phyloP scores from a whole-genome alignment of 208 protist species.

The Leishmania lainsoni region DNA sequence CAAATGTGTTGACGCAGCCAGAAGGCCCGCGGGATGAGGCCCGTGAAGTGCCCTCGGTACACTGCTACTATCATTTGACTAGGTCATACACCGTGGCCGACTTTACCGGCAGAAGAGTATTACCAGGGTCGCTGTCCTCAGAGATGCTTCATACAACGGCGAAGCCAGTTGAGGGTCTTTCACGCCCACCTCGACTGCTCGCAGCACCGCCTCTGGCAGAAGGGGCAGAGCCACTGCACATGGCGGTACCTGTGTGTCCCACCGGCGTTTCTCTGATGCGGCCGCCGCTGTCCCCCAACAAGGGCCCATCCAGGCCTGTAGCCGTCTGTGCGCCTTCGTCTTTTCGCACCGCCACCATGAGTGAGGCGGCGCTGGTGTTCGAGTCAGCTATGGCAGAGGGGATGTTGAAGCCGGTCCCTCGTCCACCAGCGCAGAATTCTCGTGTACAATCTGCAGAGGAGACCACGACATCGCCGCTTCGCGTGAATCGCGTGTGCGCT shows the following conservation, averaged over 20 bases:
- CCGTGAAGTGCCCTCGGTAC: neutral
- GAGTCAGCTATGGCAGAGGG: constrained; percentile 5
- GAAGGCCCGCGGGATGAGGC: neutral
- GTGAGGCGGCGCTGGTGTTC: neutral
- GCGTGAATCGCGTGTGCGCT: constrained; percentile 20
- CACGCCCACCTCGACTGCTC: neutral
- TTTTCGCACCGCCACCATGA: neutral
- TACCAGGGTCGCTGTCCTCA: neutral
- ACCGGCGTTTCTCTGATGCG: neutral
- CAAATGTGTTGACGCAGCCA: too few species aligned
- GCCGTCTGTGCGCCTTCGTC: neutral
- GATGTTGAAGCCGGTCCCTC: constrained; percentile 10
- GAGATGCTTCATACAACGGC: neutral
- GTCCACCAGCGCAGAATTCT: constrained; percentile 4
- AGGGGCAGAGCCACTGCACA: neutral
- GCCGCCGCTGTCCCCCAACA: neutral
- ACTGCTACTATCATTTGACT: constrained; percentile 6
- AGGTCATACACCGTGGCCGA: neutral
- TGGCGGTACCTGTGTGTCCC: neutral
- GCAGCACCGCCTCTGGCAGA: neutral
- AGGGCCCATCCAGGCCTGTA: neutral
- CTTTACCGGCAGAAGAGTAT: neutral
- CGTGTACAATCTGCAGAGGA: neutral
- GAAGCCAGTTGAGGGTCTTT: neutral
- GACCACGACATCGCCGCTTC: constrained; percentile 22